Base-by-base conservation (phyloP, 257 asterid genomes). In the Knoxia roxburghii region DNA sequence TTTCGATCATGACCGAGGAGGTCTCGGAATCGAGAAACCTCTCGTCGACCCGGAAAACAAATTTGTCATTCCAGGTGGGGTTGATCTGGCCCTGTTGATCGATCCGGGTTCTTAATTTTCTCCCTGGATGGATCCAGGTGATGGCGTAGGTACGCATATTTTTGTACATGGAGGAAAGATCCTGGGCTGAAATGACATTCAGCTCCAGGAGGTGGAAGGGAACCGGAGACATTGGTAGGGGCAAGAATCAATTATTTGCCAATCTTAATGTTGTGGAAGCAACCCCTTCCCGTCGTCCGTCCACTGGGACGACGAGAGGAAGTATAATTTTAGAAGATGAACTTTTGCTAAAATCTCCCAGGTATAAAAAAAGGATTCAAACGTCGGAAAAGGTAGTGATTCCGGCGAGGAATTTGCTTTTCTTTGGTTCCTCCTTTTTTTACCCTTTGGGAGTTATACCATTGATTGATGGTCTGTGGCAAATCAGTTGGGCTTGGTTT, bases 1-100 rank as follows among this genome's bases (percentile, higher is more conserved):
- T 64, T 21, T 80, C 82, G 17, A 80, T 63, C 55, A 30, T 67
- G 14, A 80, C 78, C 6, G 78, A 76, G 7, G 87, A 72, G 0
- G 79, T 51, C 0, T 80, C 90, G 4, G 96, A 85, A 53, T 73
- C 46, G 43, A 89, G 65, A 50, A 76, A 66, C 30, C 68, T 40
- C 6, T 87, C 86, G 15, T 79, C 77, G 15, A 84, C 83, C 55
- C 90, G 86, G 49, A 85, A 89, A 1, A 80, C 75, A 64, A 89
- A 87, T 45, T 82, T 85, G 32, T 83, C 84, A 65, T 87, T 85
- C 91, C 96, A 89, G 0, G 85, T 77, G 6, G 96, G 95, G 54
- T 76, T 89, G 75, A 9, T 76, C 14, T 64, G 73, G 12, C 92
- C 95, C n/a, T 65, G 72, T 4, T 65, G 61, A 45, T 89, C 95